phyloP scores from a whole-genome alignment of 441 rosid species.

The Euphorbia corollata region DNA sequence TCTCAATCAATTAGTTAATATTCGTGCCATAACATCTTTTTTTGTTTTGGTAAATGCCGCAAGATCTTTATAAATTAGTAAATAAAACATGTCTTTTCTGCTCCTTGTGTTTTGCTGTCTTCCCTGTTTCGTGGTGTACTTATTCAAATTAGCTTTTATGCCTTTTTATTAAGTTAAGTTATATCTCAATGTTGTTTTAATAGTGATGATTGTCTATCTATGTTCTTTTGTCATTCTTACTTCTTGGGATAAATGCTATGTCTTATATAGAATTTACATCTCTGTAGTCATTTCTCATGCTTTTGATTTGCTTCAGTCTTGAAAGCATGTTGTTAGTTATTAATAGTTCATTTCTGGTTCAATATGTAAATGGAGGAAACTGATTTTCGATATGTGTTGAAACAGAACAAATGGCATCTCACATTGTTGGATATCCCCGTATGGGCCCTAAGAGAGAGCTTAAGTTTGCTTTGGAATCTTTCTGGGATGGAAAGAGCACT shows the following conservation, averaged over 20 bases:
- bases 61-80: no score
- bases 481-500: constrained; percentile 94
- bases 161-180: not conserved
- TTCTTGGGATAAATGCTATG: no score
- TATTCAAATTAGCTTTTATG: not conserved
- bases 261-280: not conserved
- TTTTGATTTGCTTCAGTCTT: not conserved
- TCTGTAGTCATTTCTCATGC: no score
- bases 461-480: constrained; percentile 90
- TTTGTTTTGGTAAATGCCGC: no score
- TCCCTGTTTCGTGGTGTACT: not conserved
- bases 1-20: not conserved
- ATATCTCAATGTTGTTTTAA: not conserved
- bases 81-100: no score
- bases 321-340: not conserved
- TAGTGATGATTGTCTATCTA: not conserved
- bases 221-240: no score
- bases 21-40: no score
- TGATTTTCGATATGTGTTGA: constrained; percentile 11
- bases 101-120: not conserved
- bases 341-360: not conserved
- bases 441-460: constrained; percentile 99
- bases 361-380: constrained; percentile 1
- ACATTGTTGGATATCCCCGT: constrained; percentile 96
- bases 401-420: constrained; percentile 75